phyloP scores from a whole-genome alignment of 192 early-diverging fungal species.

The Coemansia sp. region DNA sequence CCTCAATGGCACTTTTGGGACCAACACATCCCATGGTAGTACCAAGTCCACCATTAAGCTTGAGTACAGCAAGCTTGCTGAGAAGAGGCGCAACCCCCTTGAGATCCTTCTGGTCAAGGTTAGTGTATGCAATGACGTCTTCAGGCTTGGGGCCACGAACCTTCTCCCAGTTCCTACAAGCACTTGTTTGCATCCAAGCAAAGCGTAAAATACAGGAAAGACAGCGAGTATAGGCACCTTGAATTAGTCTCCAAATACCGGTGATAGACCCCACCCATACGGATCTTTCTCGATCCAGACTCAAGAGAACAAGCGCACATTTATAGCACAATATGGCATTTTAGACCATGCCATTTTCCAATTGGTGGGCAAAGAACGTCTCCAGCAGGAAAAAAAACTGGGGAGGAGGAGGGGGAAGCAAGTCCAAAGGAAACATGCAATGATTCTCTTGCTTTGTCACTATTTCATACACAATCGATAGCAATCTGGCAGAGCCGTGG shows the following conservation, averaged over 20 bases:
- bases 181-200: neutral
- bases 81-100: conserved; percentile 62
- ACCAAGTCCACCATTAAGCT: conserved; percentile 98
- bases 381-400: neutral
- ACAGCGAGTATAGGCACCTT: neutral
- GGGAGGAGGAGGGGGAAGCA: too few species aligned
- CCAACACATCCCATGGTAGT: conserved; percentile 99
- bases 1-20: conserved; percentile 98
- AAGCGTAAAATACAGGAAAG: neutral
- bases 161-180: conserved; percentile 88
- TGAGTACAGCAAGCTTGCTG: conserved; percentile 94
- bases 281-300: too few species aligned
- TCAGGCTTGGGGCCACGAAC: conserved; percentile 90
- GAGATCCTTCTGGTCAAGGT: conserved; percentile 56
- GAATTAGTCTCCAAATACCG: too few species aligned
- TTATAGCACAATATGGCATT: too few species aligned
- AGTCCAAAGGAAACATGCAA: too few species aligned
- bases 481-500: neutral
- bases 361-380: neutral
- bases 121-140: conserved; percentile 81
- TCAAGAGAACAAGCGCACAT: too few species aligned
- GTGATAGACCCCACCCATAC: too few species aligned
- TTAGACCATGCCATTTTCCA: neutral
- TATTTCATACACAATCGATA: neutral
- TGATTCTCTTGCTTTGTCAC: neutral